Evolutionary conservation across 2,329 filamentous ascomycete species (phyloP).

Genomic region (Fusarium miscanthi): DNA sequence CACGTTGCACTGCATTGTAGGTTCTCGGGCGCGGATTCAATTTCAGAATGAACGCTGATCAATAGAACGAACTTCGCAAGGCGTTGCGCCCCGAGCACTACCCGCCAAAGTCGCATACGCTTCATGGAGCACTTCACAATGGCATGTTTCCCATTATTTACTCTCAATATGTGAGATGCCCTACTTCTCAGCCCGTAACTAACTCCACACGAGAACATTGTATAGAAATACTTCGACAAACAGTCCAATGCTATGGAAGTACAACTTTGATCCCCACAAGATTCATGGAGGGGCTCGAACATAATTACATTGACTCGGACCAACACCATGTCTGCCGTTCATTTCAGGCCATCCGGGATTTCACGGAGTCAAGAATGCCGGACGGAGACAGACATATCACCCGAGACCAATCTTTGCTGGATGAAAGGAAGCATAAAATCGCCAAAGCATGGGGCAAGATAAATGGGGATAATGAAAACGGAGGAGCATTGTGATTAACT

Average conservation of each 20-base stretch:
- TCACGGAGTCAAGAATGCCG: background rate
- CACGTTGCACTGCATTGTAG: background rate
- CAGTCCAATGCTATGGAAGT: background rate
- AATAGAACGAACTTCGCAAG: background rate
- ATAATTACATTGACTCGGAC: background rate
- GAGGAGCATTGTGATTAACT: background rate
- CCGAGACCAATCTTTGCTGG: background rate
- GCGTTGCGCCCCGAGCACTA: background rate
- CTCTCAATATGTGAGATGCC: background rate
- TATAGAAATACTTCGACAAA: background rate
- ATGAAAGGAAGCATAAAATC: background rate
- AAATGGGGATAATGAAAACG: background rate
- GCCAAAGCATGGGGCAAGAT: background rate
- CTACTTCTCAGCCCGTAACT: too few relatives aligned
- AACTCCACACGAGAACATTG: background rate
- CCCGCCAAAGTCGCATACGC: background rate
- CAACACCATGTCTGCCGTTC: background rate
- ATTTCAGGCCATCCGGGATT: background rate
- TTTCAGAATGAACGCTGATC: rapidly evolving
- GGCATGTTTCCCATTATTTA: background rate
- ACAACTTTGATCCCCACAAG: background rate
- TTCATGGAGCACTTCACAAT: background rate
- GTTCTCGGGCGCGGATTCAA: rapidly evolving
- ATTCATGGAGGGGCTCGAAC: background rate
- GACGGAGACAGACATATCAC: rapidly evolving